Conservation (phyloP, 2,329 filamentous ascomycete genomes). For the Saccharata proteae region DNA sequence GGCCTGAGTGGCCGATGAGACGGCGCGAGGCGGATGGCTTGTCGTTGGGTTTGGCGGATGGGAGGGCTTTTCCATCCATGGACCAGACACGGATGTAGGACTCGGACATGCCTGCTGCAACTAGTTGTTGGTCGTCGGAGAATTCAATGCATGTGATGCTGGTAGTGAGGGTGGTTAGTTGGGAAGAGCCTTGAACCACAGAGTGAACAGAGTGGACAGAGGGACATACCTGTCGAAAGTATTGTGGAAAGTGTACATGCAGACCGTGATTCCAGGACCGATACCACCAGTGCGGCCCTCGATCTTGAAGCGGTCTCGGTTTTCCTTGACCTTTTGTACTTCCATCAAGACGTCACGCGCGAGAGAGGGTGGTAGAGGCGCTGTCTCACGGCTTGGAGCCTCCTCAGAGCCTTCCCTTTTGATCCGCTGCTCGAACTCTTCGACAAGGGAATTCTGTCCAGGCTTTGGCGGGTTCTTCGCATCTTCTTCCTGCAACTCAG, state of each 20-base stretch:
- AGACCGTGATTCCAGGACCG: slow-evolving; percentile 72
- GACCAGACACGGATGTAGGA: slow-evolving; percentile 96
- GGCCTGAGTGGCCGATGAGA: slow-evolving; percentile 76
- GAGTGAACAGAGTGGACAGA: no score
- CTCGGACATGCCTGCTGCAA: slow-evolving; percentile 80
- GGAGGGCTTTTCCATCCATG: slow-evolving; percentile 70
- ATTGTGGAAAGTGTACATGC: slow-evolving; percentile 99
- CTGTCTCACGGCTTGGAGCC: slow-evolving; percentile 61
- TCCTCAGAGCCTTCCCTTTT: slow-evolving; percentile 87
- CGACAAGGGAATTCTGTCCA: slow-evolving; percentile 63
- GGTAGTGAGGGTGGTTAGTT: slow-evolving; percentile 14
- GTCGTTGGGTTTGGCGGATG: slow-evolving; percentile 17
- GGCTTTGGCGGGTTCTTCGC: slow-evolving; percentile 56
- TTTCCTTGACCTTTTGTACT: slow-evolving; percentile 85
- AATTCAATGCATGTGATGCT: slow-evolving; percentile 92
- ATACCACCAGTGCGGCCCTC: slow-evolving; percentile 73
- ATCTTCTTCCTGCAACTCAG: slow-evolving; percentile 79
- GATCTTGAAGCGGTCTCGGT: slow-evolving; percentile 82
- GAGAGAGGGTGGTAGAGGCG: slow-evolving; percentile 78
- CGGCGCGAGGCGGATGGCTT: slow-evolving; percentile 54
- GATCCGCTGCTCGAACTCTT: slow-evolving; percentile 76
- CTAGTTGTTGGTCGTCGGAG: slow-evolving; percentile 76
- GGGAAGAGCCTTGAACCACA: not conserved
- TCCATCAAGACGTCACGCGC: slow-evolving; percentile 88
- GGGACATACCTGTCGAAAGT: slow-evolving; percentile 69